These are phyloP conservation scores for Eutypella sp. DNA, from an alignment of 2,329 filamentous ascomycete genomes.

Conservation along the genomic window DNA sequence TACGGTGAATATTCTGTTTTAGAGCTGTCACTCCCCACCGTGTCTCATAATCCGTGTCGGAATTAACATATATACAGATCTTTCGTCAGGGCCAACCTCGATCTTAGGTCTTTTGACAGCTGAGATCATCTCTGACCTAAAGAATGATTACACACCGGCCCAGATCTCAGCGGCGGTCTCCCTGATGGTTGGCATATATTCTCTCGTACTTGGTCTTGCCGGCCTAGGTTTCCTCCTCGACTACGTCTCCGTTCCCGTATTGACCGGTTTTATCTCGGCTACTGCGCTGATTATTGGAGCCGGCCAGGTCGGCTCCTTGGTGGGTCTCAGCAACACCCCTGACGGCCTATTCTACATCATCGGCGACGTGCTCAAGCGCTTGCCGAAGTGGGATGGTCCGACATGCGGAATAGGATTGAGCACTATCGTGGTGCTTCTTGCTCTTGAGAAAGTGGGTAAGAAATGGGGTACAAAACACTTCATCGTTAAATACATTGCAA, in stretches of 20 bases:
- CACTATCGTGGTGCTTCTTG: conserved; percentile 49
- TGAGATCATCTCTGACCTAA: conserved; percentile 51
- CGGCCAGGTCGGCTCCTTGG: conserved; percentile 57
- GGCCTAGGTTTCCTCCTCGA: conserved; percentile 62
- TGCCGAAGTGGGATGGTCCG: conserved; percentile 52
- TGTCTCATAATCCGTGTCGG: neutral
- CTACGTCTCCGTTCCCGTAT: conserved; percentile 60
- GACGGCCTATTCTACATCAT: conserved; percentile 52
- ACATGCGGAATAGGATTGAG: conserved; percentile 57
- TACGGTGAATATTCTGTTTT: too few relatives aligned
- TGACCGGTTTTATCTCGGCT: conserved; percentile 62
- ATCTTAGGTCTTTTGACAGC: conserved; percentile 59
- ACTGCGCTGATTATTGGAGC: conserved; percentile 62
- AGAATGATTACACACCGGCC: conserved; percentile 46
- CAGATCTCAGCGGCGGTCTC: conserved; percentile 57
- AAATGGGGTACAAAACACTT: conserved; percentile 55
- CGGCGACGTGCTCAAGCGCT: conserved; percentile 50
- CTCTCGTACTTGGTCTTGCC: conserved; percentile 53
- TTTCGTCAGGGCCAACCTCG: conserved; percentile 60
- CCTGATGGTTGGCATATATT: conserved; percentile 58
- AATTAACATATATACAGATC: conserved; percentile 32
- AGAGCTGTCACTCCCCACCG: too few relatives aligned
- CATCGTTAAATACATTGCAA: conserved; percentile 52
- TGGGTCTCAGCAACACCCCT: conserved; percentile 48
- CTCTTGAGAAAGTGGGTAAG: conserved; percentile 54